These are phyloP conservation scores for Chaetomium globosum DNA, from an alignment of 2,329 filamentous ascomycete genomes.

Conservation along the genomic window DNA sequence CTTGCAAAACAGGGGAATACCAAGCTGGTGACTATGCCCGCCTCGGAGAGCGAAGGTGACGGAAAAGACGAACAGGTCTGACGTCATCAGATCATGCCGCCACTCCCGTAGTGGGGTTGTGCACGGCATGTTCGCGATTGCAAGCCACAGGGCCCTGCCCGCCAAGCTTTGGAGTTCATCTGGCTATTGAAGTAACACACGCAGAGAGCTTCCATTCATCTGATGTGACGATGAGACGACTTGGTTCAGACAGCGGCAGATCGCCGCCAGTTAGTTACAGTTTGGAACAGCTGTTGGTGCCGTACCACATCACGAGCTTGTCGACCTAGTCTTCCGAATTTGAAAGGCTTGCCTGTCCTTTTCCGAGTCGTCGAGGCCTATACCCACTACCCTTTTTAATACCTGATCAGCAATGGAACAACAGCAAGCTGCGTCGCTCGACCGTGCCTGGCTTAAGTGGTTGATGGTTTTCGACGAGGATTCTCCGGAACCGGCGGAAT, in stretches of 20 bases:
- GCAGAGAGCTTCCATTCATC: too few relatives aligned
- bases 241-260: not conserved
- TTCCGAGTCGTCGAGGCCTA: not conserved
- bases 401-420: not conserved
- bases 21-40: not conserved
- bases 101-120: not conserved
- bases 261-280: not conserved
- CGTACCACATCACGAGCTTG: not conserved
- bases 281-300: not conserved
- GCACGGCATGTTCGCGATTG: not conserved
- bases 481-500: not conserved
- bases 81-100: constrained; percentile 11
- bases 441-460: not conserved
- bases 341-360: not conserved
- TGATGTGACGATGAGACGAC: not conserved
- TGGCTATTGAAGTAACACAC: too few relatives aligned
- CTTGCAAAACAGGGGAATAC: not conserved
- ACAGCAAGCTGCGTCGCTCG: not conserved
- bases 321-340: not conserved
- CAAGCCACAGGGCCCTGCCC: not conserved
- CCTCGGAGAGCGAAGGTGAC: constrained; percentile 1
- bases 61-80: constrained; percentile 7
- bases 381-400: too few relatives aligned
- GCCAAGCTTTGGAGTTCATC: constrained; percentile 8
- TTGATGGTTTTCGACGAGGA: not conserved